Evolutionary conservation across 306 rosid genomes (phyloP).

Genomic region (Sindora glabra): DNA sequence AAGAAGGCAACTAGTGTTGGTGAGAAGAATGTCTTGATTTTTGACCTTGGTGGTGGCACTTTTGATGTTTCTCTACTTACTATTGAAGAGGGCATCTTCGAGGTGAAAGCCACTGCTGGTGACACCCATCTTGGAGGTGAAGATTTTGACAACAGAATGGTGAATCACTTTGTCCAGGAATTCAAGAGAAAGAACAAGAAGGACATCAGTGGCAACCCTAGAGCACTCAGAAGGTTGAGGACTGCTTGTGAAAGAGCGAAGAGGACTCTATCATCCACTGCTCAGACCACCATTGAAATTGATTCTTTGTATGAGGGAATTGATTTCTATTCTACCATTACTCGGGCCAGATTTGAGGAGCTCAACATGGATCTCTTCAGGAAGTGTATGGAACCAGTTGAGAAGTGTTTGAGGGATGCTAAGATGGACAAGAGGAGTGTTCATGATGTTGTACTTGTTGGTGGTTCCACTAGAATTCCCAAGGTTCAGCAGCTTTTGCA

Average conservation of each 20-base stretch:
- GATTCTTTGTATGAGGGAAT: slow-evolving; percentile 69
- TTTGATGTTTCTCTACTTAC: slow-evolving; percentile 66
- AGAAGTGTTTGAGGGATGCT: slow-evolving; percentile 65
- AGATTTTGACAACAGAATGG: slow-evolving; percentile 65
- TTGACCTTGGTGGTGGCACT: slow-evolving; percentile 69
- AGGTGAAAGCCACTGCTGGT: slow-evolving; percentile 72
- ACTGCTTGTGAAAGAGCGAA: slow-evolving; percentile 59
- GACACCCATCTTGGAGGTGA: slow-evolving; percentile 65
- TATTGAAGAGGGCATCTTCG: slow-evolving; percentile 70
- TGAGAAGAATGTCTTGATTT: slow-evolving; percentile 57
- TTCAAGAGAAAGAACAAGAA: slow-evolving; percentile 67
- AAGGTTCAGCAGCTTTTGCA: slow-evolving; percentile 61
- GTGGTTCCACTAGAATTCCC: slow-evolving; percentile 71
- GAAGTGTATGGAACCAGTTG: slow-evolving; percentile 65
- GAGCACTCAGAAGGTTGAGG: slow-evolving; percentile 67
- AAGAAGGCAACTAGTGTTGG: slow-evolving; percentile 64
- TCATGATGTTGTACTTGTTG: slow-evolving; percentile 64
- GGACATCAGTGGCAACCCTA: slow-evolving; percentile 65
- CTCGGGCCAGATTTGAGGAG: slow-evolving; percentile 68
- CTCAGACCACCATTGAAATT: slow-evolving; percentile 63
- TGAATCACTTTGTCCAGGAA: slow-evolving; percentile 62
- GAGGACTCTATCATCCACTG: slow-evolving; percentile 58
- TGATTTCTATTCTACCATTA: slow-evolving; percentile 59
- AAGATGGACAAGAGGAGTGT: slow-evolving; percentile 58
- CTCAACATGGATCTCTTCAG: slow-evolving; percentile 64